Base-by-base conservation (phyloP, 208 protist species). In the Acanthamoeba rhysodes region DNA sequence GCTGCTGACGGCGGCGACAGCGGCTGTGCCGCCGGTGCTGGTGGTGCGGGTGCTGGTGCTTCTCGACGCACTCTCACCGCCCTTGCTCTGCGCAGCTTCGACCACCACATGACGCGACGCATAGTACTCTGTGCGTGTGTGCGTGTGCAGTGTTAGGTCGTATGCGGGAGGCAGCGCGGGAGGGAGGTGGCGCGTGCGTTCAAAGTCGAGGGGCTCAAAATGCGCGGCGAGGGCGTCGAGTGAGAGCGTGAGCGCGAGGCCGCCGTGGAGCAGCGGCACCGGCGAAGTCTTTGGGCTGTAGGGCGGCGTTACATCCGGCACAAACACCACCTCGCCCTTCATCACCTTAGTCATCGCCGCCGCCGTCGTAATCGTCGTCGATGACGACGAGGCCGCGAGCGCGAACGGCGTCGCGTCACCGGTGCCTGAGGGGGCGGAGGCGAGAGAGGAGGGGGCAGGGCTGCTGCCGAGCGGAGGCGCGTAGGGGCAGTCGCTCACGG, bases 141-240 rank as follows among this genome's bases (percentile, higher is more conserved):
- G 24, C 70, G 34, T 1, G 50, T 10, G 84, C 7, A 66, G 20
- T 20, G 29, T 66, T 62, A 22, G 27, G 12, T 62, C 29, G 18
- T 24, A 3, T 27, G 55, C 8, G 16, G n/a, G 59, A 8, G 82
- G 34, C 37, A 45, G 41, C n/a, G n/a, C n/a, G 82, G 24, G 82
- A 68, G 24, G 22, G 24, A 37, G 29, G 34, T 22, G 14, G 64
- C 24, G 18, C 59, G 84, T 66, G 66, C 84, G 55, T 34, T 90
- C 84, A 48, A 68, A 90, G 20, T 90, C 32, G n/a, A 90, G 14
- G 29, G 53, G 84, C 59, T 90, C 84, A 24, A 62, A 90, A 4
- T 66, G 50, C 7, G n/a, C 68, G 50, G 59, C 16, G 41, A 90
- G 50, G 59, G 59, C 32, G 20, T 90, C 84, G 32, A 90, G 55